Conservation (phyloP, 2,329 filamentous ascomycete genomes). For the Colletotrichum somersetense region DNA sequence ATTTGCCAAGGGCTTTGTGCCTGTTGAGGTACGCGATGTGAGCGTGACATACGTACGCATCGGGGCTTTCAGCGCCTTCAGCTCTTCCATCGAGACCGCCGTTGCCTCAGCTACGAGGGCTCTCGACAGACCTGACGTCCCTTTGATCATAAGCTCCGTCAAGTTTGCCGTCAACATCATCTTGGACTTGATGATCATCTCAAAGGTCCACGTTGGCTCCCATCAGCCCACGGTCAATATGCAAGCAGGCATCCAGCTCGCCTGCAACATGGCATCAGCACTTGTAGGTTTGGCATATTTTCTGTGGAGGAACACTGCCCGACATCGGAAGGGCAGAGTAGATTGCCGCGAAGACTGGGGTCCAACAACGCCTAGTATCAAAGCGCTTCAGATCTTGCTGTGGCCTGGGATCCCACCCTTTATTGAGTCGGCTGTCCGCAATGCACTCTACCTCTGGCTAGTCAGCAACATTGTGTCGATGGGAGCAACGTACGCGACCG, state of each 20-base stretch:
- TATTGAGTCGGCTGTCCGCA: slow-evolving; percentile 74
- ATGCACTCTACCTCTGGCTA: slow-evolving; percentile 79
- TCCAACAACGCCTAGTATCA: slow-evolving; percentile 48
- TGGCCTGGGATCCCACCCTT: slow-evolving; percentile 72
- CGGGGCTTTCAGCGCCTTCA: slow-evolving; percentile 71
- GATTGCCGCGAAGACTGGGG: neutral
- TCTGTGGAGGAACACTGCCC: slow-evolving; percentile 56
- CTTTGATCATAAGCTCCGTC: slow-evolving; percentile 72
- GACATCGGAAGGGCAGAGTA: slow-evolving; percentile 27
- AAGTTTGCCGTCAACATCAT: slow-evolving; percentile 77
- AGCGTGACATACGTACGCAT: slow-evolving; percentile 76
- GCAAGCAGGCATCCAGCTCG: slow-evolving; percentile 73
- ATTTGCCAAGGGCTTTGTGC: slow-evolving; percentile 74
- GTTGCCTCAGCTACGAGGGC: slow-evolving; percentile 73
- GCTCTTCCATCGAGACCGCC: slow-evolving; percentile 72
- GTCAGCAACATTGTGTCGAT: slow-evolving; percentile 73
- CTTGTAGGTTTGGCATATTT: slow-evolving; percentile 72
- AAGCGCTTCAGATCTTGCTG: slow-evolving; percentile 63
- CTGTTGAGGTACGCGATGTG: slow-evolving; percentile 64
- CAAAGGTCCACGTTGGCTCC: slow-evolving; percentile 70
- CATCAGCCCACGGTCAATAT: slow-evolving; percentile 70
- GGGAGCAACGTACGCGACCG: slow-evolving; percentile 75
- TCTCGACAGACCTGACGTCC: slow-evolving; percentile 77
- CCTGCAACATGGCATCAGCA: slow-evolving; percentile 69
- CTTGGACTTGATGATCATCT: slow-evolving; percentile 75